Conservation (phyloP, 2,329 filamentous ascomycete genomes). For the Phoma sp. region DNA sequence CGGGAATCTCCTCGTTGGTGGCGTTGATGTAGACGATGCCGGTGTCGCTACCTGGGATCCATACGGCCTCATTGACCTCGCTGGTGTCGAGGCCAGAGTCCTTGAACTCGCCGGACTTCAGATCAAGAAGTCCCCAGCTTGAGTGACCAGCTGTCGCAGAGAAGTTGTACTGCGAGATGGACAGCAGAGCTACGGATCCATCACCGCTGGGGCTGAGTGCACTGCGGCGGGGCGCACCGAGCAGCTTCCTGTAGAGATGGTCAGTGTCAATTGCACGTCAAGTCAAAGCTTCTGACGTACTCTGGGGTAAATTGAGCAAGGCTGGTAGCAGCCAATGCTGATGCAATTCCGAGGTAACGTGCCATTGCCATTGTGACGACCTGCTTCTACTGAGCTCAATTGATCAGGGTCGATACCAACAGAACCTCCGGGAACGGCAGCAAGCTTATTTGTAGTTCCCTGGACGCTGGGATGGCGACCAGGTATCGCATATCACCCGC, state of each 20-base stretch:
- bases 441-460: constrained; percentile 33
- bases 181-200: constrained; percentile 71
- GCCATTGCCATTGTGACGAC: constrained; percentile 43
- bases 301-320: constrained; percentile 45
- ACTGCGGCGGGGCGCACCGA: constrained; percentile 77
- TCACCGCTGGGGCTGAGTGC: constrained; percentile 71
- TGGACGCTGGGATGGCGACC: constrained; percentile 15
- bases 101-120: constrained; percentile 44
- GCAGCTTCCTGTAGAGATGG: constrained; percentile 52
- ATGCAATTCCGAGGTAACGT: constrained; percentile 42
- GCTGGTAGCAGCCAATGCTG: constrained; percentile 44
- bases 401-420: constrained; percentile 33
- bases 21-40: constrained; percentile 70
- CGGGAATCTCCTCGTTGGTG: constrained; percentile 64
- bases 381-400: constrained; percentile 36
- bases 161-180: constrained; percentile 81
- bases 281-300: constrained; percentile 27
- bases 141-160: constrained; percentile 71
- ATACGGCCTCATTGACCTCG: constrained; percentile 44
- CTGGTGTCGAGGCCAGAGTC: constrained; percentile 41
- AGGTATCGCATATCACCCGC: constrained; percentile 19
- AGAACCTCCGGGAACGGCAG: constrained; percentile 23
- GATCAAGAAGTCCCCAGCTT: constrained; percentile 51
- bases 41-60: constrained; percentile 45
- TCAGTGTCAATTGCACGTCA: constrained; percentile 4